Base-by-base conservation (phyloP, 106 monocot species). In the Apostasia ramifera region DNA sequence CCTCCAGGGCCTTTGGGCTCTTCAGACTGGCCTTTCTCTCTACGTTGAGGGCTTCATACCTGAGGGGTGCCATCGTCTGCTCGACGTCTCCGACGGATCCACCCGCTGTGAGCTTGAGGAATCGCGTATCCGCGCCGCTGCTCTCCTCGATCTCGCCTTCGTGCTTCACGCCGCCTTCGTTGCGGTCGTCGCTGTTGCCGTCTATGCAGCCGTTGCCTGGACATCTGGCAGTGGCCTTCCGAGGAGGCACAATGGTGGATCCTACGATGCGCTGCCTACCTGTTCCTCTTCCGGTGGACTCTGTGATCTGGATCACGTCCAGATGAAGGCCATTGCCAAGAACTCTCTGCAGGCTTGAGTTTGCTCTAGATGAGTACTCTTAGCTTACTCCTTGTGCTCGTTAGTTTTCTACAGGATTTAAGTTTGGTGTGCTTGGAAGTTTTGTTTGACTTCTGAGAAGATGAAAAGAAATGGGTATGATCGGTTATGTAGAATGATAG, bases 31-130 rank as follows among this genome's bases (percentile, higher is more conserved):
- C 10, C 72, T 94, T 59, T 71, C 72, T 44, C 83, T 94, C 40
- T 88, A 91, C 66, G 80, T 81, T 11, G 94, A 91, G 14, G 76
- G 59, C 40, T 87, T 91, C 73, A 74, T 88, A 50, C 94, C 94
- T 11, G 75, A 78, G n/a, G 94, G 94, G 2, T 73, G 73, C 54
- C 73, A 91, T 53, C 67, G 70, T 41, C 58, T 91, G 41, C 73
- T 91, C 6, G 91, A 88, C 53, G 72, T 81, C 10, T 53, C 72
- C 3, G 75, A 65, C 2, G 79, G 59, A 5, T 59, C 82, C 41
- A 83, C 87, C 7, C 52, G 81, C 53, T 94, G 94, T 70, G 94
- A 88, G 2, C 55, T 94, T 66, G 81, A 88, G 1, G 73, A 79
- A 44, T 74, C 83, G 3, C 56, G 81, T 8, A 41, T 69, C n/a